Percentiles rank a stretch among this genome's conserved stretches.
Conservation (phyloP, 176 grass and related monocot genomes). For the Canna indica region DNA sequence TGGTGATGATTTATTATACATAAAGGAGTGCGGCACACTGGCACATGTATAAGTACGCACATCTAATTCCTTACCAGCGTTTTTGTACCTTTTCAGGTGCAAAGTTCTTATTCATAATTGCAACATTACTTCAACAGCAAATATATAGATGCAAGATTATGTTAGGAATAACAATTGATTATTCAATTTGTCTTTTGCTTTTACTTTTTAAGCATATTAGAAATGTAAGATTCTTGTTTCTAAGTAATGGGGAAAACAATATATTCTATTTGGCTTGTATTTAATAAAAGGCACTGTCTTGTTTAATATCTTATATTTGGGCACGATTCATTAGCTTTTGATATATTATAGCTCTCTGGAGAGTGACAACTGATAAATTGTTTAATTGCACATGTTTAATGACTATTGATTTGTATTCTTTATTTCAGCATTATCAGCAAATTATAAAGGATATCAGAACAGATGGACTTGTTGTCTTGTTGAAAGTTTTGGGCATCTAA, state of each 20-base stretch:
- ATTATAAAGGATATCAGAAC: too few relatives aligned
- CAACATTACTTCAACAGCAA: neutral
- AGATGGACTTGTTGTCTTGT: slow-evolving; percentile 87
- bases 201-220: neutral
- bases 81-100: neutral
- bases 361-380: too few relatives aligned
- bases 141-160: neutral
- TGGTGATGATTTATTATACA: slow-evolving; percentile 66
- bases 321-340: too few relatives aligned
- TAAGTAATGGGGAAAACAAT: too few relatives aligned
- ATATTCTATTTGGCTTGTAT: too few relatives aligned
- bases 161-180: neutral
- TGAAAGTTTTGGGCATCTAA: slow-evolving; percentile 90
- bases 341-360: too few relatives aligned
- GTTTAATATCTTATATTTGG: too few relatives aligned
- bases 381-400: too few relatives aligned
- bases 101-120: neutral
- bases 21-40: slow-evolving; percentile 84
- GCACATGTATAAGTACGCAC: slow-evolving; percentile 85
- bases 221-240: neutral
- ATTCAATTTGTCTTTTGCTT: neutral
- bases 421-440: too few relatives aligned
- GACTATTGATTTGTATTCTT: too few relatives aligned
- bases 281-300: too few relatives aligned
- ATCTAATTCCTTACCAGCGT: neutral